Evolutionary conservation across 2,329 filamentous ascomycete species (phyloP), one percentile per base, ranked within the genome.

Genomic region (Scolecobasidium constrictum): DNA sequence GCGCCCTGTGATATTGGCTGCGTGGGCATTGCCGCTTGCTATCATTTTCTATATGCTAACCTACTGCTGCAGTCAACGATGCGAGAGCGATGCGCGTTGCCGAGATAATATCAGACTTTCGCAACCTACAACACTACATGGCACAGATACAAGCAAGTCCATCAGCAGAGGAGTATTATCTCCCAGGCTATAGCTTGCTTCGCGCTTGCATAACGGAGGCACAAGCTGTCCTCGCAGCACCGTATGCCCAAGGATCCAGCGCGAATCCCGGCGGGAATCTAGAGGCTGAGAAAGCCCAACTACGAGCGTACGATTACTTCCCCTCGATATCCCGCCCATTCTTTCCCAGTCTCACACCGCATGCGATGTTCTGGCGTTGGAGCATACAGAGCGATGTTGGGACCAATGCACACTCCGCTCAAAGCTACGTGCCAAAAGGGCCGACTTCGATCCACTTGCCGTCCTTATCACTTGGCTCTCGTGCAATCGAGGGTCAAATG

Each of bases 81-180:
- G 74, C 73, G 46, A 73, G 77, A 53, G 76, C 77, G 39, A 65
- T 80, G 56, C 71, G 77, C 50, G 62, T 81, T 49, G 66, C 74
- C 37, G 77, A 81, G 58, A 69, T 81, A 54, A 75, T 81, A 63
- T 71, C 70, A 48, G 77, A 81, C 60, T 81, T 76, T 55, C 73
- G 75, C 42, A 75, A 73, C 44, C 60, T 79, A 3, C 72, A 78
- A 49, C 58, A 71, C 48, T 74, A 77, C 54, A 73, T 80, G 44
- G 65, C 68, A 21, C 66, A 74, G 47, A 66, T 75, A 46, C 67
- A 69, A 46, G 63, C 67, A 20, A 64, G 65, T 16, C 65, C 69
- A 21, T 64, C 69, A 4, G 61, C 69, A 33, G 71, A 75, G 42
- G 73, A 78, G 48, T 71, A 70, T 55, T 68, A 73, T 50, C 69